phyloP scores from a whole-genome alignment of 176 grass and related monocot genomes.

The Ensete ventricosum region DNA sequence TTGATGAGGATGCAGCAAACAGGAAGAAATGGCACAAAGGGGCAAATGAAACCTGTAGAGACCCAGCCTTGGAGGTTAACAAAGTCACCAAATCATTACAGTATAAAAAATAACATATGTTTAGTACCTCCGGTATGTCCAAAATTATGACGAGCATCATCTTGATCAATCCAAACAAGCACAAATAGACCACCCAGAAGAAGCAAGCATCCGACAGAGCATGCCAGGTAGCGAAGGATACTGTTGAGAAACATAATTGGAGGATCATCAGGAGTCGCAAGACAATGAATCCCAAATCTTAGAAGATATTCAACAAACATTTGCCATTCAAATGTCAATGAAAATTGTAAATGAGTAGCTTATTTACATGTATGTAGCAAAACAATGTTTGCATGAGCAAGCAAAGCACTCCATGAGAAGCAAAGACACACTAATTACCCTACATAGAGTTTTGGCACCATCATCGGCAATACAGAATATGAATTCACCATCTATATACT shows the following conservation, averaged over 20 bases:
- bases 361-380: not conserved
- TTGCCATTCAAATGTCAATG: not conserved
- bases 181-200: slow-evolving; percentile 40
- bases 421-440: too few species aligned
- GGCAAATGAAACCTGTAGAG: slow-evolving; percentile 61
- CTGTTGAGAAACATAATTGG: slow-evolving; percentile 10
- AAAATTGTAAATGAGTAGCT: not conserved
- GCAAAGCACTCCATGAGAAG: not conserved
- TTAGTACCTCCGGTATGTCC: slow-evolving; percentile 66
- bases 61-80: too few species aligned
- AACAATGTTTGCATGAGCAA: not conserved
- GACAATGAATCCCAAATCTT: not conserved
- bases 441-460: not conserved
- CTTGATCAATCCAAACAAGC: slow-evolving; percentile 71
- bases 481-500: not conserved
- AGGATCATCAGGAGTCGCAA: not conserved
- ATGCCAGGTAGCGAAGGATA: slow-evolving; percentile 24
- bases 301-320: not conserved
- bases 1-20: slow-evolving; percentile 69
- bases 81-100: not conserved
- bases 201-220: slow-evolving; percentile 43
- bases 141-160: slow-evolving; percentile 49
- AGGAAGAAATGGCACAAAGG: slow-evolving; percentile 68
- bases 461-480: not conserved
- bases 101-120: not conserved